Evolutionary conservation across 371 early-diverging fungal species (phyloP), one percentile per base, ranked within the genome.

Genomic region (Zopfochytrium polystomum): DNA sequence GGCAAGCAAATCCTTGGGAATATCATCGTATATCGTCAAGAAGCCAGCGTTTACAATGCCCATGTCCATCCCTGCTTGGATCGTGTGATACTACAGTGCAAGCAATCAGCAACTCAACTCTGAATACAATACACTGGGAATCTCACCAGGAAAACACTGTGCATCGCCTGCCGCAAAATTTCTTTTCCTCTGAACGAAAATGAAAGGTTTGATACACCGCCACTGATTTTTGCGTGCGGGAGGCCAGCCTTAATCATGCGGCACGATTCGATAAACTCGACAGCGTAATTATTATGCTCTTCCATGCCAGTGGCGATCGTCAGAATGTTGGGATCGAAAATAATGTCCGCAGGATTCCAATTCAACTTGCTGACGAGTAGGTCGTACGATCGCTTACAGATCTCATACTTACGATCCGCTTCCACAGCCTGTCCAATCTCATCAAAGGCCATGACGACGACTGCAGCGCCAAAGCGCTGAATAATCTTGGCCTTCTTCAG

Each of bases 401-500:
- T 91, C 52, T 84, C 87, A 53, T 90, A 80, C 81, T 95, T 95
- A 64, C 91, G 86, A 31, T 85, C 85, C 30, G 78, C 74, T 26
- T 87, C 87, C 53, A 84, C 93, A 13, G 95, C 94, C 78, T 94
- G 95, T 55, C 95, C 95, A 6, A 70, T 77, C 77, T 95, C 95
- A 69, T 95, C 95, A 75, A 95, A 94, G 55, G 95, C 95, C 94
- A 95, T 94, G 46, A 93, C 93, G 30, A 95, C 90, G 31, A 93
- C 92, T n/a, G 94, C 95, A 30, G 95, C 93, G 70, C 95, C 95
- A 58, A 87, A 93, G 13, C 93, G 83, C 57, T 84, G 85, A 63
- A 94, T 84, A 33, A 90, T 83, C 55, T 82, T 84, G 0, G 93
- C 95, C 74, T 92, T 92, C 62, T 84, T 83, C 53, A 93, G 76